Evolutionary conservation across 176 grass and related monocot species (phyloP), one percentile per base, ranked within the genome.

Genomic region (Avena insularis): DNA sequence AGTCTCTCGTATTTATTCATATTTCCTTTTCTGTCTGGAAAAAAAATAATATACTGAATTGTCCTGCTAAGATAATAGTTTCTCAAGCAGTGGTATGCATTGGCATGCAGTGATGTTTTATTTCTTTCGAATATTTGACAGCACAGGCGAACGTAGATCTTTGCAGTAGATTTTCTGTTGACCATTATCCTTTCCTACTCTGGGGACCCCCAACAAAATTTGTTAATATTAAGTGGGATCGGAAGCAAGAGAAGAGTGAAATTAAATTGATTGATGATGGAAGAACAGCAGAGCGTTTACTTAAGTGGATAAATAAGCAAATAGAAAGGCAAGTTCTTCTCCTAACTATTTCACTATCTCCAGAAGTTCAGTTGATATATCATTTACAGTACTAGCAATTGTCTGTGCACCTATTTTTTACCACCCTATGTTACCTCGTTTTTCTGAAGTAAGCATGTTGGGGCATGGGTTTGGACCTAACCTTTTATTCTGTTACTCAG

Each of bases 301-400:
- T 99, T 53, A 94, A 94, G 61, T 99, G 94, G 92, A 93, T 99
- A 91, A 96, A 99, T 88, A 96, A 96, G 79, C 89, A 77, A 78
- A 83, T 96, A 59, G 89, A 87, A 87, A 99, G 92, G 97, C 68
- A 88, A 90, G 88, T 91, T 88, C 25, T 25, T 43, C 16, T 73
- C 21, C 56, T n/a, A 6, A 23, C n/a, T 7, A 71, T 86, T 78
- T 57, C 33, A 16, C 56, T 88, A 43, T 81, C 20, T n/a, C 53
- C 77, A 80, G 33, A 84, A 83, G 35, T 73, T 67, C 59, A 27
- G 25, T 84, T 48, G 62, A 77, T 76, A 3, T 29, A 67, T 11
- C 47, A 76, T 76, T 51, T 76, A 54, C 25, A 0, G 43, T 79
- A 68, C 45, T 53, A 80, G 6, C 6, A 76, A 25, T 10, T 79